A percentile compares a stretch with the other conserved stretches of the same genome.
Conservation (phyloP, 371 early-diverging fungal species). For the Lichtheimia corymbifera region DNA sequence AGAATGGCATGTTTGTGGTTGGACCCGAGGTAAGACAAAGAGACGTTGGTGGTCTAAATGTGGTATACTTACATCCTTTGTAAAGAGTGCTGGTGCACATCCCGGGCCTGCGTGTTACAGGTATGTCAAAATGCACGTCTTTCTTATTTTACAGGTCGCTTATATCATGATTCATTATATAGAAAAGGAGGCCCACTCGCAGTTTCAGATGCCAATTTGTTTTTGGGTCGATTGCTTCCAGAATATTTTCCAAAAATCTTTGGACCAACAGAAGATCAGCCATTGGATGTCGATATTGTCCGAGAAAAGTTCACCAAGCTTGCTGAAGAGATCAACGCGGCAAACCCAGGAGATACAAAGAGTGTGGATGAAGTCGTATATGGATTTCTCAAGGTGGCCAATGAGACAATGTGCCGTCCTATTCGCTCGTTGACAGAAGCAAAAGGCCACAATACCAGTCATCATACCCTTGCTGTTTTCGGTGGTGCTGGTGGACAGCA, state of each 20-base stretch:
- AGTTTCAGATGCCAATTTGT: conserved; percentile 93
- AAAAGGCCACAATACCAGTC: conserved; percentile 86
- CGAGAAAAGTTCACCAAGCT: conserved; percentile 64
- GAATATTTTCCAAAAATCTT: conserved; percentile 94
- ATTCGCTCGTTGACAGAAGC: conserved; percentile 94
- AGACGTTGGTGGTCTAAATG: neutral
- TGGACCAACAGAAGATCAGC: conserved; percentile 85
- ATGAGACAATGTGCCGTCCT: conserved; percentile 95
- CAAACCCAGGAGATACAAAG: conserved; percentile 36
- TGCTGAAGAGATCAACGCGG: conserved; percentile 63
- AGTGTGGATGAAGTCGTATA: conserved; percentile 85
- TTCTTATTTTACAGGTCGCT: too few relatives aligned
- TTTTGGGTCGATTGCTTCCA: conserved; percentile 86
- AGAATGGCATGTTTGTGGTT: conserved; percentile 92
- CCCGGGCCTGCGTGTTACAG: conserved; percentile 93
- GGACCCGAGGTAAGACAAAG: conserved; percentile 75
- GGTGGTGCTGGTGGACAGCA: conserved; percentile 96
- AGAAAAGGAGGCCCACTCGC: conserved; percentile 93
- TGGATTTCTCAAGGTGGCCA: conserved; percentile 94
- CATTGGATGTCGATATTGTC: conserved; percentile 75
- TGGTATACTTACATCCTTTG: neutral
- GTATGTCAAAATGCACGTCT: conserved; percentile 7
- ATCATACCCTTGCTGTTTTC: conserved; percentile 90
- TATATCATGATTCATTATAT: conserved; percentile 26
- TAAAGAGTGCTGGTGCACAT: conserved; percentile 87